phyloP scores from a whole-genome alignment of 345 rosid genomes.

The Linum lewisii region DNA sequence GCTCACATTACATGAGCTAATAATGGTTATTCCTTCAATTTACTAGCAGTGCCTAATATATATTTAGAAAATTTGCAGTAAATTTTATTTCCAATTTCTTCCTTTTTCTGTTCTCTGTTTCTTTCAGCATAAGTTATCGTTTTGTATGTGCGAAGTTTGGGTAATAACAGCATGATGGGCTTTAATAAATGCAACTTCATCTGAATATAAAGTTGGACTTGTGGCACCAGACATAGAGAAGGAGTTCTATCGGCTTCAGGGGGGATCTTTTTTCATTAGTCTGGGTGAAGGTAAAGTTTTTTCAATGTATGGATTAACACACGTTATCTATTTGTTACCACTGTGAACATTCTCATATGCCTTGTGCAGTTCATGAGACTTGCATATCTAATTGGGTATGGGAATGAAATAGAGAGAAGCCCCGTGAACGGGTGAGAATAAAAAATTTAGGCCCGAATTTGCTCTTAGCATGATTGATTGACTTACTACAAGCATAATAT shows the following conservation, averaged over 20 bases:
- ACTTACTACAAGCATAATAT: neutral
- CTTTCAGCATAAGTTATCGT: slow-evolving; percentile 50
- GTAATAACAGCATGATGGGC: slow-evolving; percentile 83
- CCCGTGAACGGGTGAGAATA: slow-evolving; percentile 72
- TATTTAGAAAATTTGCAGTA: too few species aligned
- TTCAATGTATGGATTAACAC: slow-evolving; percentile 5
- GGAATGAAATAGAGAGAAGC: slow-evolving; percentile 81
- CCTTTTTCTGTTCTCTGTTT: slow-evolving; percentile 7
- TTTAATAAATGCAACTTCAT: slow-evolving; percentile 57
- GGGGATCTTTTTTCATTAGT: slow-evolving; percentile 93
- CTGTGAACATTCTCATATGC: neutral
- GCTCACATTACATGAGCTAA: slow-evolving; percentile 71
- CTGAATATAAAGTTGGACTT: slow-evolving; percentile 53
- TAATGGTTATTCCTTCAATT: slow-evolving; percentile 6
- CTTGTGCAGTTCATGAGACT: slow-evolving; percentile 90
- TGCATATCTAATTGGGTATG: slow-evolving; percentile 86
- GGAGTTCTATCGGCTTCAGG: slow-evolving; percentile 84
- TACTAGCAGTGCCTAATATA: neutral
- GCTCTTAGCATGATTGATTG: slow-evolving; percentile 7
- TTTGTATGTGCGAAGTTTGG: slow-evolving; percentile 92
- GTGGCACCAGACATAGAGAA: slow-evolving; percentile 70
- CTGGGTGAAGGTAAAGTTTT: slow-evolving; percentile 63
- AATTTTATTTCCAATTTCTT: neutral
- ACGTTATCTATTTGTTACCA: neutral
- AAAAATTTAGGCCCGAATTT: slow-evolving; percentile 7